Base-by-base conservation (phyloP, 2,329 filamentous ascomycete genomes). In the Camillea tinctor region DNA sequence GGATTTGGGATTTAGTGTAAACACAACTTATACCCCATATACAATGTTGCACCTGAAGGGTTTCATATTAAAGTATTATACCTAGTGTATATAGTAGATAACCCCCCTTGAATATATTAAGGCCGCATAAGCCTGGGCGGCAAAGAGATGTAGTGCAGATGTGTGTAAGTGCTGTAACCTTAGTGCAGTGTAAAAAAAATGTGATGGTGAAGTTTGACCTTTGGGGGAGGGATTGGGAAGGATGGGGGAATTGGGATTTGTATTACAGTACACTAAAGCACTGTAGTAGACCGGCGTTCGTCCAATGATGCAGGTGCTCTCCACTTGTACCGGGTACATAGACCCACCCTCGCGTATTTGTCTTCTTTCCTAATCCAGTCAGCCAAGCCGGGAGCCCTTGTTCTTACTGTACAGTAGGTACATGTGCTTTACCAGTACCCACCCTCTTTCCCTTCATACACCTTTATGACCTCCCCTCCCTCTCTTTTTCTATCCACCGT, bases 401-500 rank as follows among this genome's bases (percentile, higher is more conserved):
- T n/a, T 44, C 11, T 44, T n/a, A 44, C 36, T 44, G 36, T 44
- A 44, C 36, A n/a, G 36, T 30, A 30, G 6, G 26, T 44, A 44
- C 36, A 44, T 44, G 15, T 44, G 36, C 36, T 44, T 44, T 13
- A n/a, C 36, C 36, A 44, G 11, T 44, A 44, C 36, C 36, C 36
- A 44, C 36, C 36, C 17, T n/a, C 36, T 44, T 30, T 44, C 36
- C 36, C 36, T 44, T 44, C 36, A 44, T 51, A 51, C 22, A 24
- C 7, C 20, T 51, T 24, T 56, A 48, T 52, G 58, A 30, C 52
- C 50, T 54, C 13, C 44, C 59, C 62, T n/a, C 59, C 56, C 49
- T 57, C 56, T 58, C 51, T 62, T 50, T 26, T 50, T 54, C 61
- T 61, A 51, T 40, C 56, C 54, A 53, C 51, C 13, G 22, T 53